phyloP scores from a whole-genome alignment of 192 early-diverging fungal species.

The Coemansia brasiliensis region DNA sequence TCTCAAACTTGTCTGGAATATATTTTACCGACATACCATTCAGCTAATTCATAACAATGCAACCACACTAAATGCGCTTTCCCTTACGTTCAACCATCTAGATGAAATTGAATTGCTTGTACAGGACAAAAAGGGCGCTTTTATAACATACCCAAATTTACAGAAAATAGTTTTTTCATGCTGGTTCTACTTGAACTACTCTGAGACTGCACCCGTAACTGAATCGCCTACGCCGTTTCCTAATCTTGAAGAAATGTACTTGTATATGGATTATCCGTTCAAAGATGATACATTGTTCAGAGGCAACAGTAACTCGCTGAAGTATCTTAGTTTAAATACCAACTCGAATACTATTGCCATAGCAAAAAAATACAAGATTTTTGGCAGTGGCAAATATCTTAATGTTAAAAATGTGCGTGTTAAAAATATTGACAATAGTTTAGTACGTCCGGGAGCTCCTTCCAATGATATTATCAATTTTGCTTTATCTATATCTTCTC shows the following conservation, averaged over 20 bases:
- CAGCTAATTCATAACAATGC: conserved; percentile 15
- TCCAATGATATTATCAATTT: not conserved
- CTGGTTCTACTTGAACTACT: conserved; percentile 7
- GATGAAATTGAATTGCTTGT: conserved; percentile 1
- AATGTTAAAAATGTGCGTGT: conserved; percentile 3
- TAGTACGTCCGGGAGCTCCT: not conserved
- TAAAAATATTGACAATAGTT: conserved; percentile 9
- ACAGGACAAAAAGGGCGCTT: not conserved
- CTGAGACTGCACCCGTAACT: not conserved
- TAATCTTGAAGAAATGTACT: not conserved
- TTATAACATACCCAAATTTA: not conserved
- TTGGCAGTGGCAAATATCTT: not conserved
- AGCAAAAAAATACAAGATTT: conserved; percentile 6
- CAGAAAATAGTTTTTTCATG: not conserved
- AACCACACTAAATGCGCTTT: not conserved
- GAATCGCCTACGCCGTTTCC: conserved; percentile 10
- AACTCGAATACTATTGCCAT: conserved; percentile 12
- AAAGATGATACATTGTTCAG: conserved; percentile 24
- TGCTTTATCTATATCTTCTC: conserved; percentile 3
- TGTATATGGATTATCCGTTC: conserved; percentile 26
- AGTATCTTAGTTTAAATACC: conserved; percentile 8
- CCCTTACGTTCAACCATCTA: conserved; percentile 4
- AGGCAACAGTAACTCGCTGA: conserved; percentile 13
- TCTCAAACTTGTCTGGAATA: conserved; percentile 13
- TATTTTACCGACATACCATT: not conserved